Conservation (phyloP, 2,329 filamentous ascomycete genomes). For the Aspergillus brasiliensis region DNA sequence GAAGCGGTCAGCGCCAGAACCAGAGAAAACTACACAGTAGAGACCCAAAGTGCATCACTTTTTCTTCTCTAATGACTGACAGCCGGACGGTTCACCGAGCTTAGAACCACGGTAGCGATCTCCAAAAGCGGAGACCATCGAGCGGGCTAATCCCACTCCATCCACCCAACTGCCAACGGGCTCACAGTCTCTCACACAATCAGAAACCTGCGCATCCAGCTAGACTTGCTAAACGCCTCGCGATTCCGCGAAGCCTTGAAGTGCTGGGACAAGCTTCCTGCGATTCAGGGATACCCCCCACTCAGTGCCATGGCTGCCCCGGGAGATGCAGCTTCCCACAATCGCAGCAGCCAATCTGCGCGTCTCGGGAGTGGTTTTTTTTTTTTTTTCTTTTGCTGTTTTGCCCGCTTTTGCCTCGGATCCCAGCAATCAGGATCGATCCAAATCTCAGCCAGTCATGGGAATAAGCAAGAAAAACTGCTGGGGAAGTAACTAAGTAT, state of each 20-base stretch:
- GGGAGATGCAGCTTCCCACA: constrained; percentile 1
- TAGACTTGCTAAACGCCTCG: constrained; percentile 10
- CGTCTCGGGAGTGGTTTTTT: neutral
- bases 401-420: neutral
- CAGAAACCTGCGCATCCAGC: neutral
- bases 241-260: constrained; percentile 3
- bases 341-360: constrained; percentile 8
- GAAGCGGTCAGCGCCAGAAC: constrained; percentile 18
- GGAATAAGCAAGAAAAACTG: neutral
- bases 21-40: neutral
- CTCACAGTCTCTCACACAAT: too few relatives aligned
- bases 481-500: neutral
- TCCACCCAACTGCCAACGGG: neutral
- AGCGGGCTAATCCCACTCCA: neutral
- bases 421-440: constrained; percentile 15
- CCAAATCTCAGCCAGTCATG: constrained; percentile 11
- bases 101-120: neutral
- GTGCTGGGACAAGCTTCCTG: constrained; percentile 26
- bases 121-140: neutral
- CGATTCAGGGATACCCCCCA: constrained; percentile 24
- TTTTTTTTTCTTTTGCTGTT: neutral
- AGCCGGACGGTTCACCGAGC: neutral
- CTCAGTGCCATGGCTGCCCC: constrained; percentile 7
- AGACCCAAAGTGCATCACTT: neutral
- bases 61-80: neutral